Evolutionary conservation across 164 flowering plant genomes (phyloP).

Genomic region (Vitis riparia): DNA sequence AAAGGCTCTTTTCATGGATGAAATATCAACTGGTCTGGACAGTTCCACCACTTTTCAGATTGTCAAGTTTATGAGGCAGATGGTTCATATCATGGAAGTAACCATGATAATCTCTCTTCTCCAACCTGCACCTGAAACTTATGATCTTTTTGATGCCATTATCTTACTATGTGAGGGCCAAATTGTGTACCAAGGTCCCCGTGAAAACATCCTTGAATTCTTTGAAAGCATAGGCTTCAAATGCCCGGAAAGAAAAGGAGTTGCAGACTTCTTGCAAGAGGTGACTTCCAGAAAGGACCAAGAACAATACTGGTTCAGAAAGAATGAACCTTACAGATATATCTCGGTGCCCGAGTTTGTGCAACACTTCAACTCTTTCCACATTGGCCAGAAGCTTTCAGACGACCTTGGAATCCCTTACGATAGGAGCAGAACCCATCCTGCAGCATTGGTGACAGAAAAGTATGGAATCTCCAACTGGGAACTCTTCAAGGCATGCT

Average conservation of each 20-base stretch:
- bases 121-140: slow-evolving; percentile 73
- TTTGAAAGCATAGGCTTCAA: slow-evolving; percentile 57
- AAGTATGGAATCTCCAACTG: slow-evolving; percentile 35
- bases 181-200: slow-evolving; percentile 52
- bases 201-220: slow-evolving; percentile 47
- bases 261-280: slow-evolving; percentile 68
- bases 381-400: slow-evolving; percentile 28
- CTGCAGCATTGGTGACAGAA: slow-evolving; percentile 37
- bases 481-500: slow-evolving; percentile 48
- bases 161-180: slow-evolving; percentile 56
- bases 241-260: slow-evolving; percentile 66
- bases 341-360: slow-evolving; percentile 32
- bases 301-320: slow-evolving; percentile 47
- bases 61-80: slow-evolving; percentile 49
- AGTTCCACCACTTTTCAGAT: slow-evolving; percentile 77
- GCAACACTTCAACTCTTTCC: slow-evolving; percentile 27
- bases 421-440: slow-evolving; percentile 30
- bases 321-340: slow-evolving; percentile 27
- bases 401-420: slow-evolving; percentile 26
- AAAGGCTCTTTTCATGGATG: slow-evolving; percentile 63
- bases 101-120: slow-evolving; percentile 66
- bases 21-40: slow-evolving; percentile 72
- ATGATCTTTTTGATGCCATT: slow-evolving; percentile 62
- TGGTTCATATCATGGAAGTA: slow-evolving; percentile 59
- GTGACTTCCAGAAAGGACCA: slow-evolving; percentile 59